A percentile compares a stretch with the other conserved stretches of the same genome.
Evolutionary conservation across 345 rosid genomes (phyloP).

Genomic region (Arabis alpina): DNA sequence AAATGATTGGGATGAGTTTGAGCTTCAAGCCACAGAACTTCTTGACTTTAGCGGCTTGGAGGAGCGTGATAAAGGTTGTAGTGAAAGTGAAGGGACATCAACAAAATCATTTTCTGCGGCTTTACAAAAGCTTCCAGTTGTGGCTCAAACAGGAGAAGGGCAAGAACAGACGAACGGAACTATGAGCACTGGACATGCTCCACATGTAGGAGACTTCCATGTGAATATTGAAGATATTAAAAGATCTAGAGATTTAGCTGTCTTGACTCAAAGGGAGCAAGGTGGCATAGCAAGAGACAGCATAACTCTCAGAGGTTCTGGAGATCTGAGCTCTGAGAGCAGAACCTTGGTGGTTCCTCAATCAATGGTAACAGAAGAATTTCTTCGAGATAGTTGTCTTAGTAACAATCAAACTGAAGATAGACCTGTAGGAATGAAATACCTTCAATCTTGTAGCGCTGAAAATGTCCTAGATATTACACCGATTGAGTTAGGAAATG

Average conservation of each 20-base stretch:
- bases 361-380: constrained; percentile 33
- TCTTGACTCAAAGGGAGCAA: constrained; percentile 40
- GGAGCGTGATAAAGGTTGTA: no score
- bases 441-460: constrained; percentile 46
- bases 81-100: constrained; percentile 40
- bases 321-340: constrained; percentile 38
- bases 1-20: constrained; percentile 90
- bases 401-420: constrained; percentile 42
- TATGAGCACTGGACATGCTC: constrained; percentile 35
- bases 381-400: constrained; percentile 41
- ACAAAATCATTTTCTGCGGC: constrained; percentile 27
- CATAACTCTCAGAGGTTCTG: constrained; percentile 43
- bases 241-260: constrained; percentile 34
- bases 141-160: constrained; percentile 43
- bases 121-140: constrained; percentile 30
- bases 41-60: constrained; percentile 44
- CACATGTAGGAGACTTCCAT: no score
- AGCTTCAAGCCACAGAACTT: constrained; percentile 57
- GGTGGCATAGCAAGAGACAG: constrained; percentile 48
- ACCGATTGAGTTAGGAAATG: constrained; percentile 46
- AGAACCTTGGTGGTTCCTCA: constrained; percentile 35
- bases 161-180: constrained; percentile 36
- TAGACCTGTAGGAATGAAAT: constrained; percentile 44
- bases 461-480: constrained; percentile 50
- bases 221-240: constrained; percentile 30